A percentile compares a stretch with the other conserved stretches of the same genome.
Evolutionary conservation across 1,284 basidiomycete genomes (phyloP).

Genomic region (Microbotryum scabiosae): DNA sequence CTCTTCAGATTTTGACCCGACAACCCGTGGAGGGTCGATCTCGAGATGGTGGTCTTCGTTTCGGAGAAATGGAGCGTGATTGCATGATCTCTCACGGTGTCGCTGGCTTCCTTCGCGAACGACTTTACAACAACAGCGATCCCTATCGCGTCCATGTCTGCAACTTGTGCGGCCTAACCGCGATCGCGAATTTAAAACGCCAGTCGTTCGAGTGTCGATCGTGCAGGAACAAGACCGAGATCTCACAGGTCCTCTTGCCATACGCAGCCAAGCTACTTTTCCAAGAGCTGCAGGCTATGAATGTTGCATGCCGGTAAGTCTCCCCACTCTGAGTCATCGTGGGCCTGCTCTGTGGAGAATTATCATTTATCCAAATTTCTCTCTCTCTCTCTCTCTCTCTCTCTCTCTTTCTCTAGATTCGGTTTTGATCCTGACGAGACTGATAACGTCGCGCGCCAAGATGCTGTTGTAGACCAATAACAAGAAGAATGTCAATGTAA

Average conservation of each 20-base stretch:
- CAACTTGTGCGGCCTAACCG: constrained; percentile 91
- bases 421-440: too few relatives aligned
- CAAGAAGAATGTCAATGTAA: too few relatives aligned
- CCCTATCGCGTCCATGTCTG: constrained; percentile 82
- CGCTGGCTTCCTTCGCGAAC: constrained; percentile 67
- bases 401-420: too few relatives aligned
- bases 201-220: constrained; percentile 61
- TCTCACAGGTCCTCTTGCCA: constrained; percentile 42
- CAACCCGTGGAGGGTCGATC: constrained; percentile 99
- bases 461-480: too few relatives aligned
- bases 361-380: too few relatives aligned
- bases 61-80: constrained; percentile 98
- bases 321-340: too few relatives aligned
- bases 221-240: constrained; percentile 88
- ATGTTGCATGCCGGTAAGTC: constrained; percentile 52
- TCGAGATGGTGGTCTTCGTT: constrained; percentile 96
- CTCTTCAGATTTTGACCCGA: constrained; percentile 92
- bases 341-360: too few relatives aligned
- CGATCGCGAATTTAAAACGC: constrained; percentile 76
- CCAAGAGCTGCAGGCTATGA: constrained; percentile 82
- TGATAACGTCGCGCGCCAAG: too few relatives aligned
- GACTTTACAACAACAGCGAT: constrained; percentile 53
- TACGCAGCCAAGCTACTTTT: constrained; percentile 67
- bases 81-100: constrained; percentile 99
- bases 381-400: too few relatives aligned